These are phyloP conservation scores for Phaeosphaeria sp. DNA, from an alignment of 2,329 filamentous ascomycete genomes.

Conservation along the genomic window DNA sequence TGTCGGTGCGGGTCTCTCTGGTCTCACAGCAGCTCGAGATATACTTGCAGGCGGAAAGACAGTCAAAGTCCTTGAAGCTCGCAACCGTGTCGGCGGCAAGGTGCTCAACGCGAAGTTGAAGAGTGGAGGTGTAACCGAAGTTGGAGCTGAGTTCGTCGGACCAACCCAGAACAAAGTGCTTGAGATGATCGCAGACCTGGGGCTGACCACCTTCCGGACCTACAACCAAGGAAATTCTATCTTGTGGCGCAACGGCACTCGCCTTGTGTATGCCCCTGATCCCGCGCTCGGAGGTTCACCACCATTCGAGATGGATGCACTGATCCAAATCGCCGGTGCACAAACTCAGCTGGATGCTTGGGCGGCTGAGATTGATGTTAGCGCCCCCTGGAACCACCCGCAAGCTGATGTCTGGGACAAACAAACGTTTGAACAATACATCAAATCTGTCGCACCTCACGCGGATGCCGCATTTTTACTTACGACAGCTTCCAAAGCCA, in stretches of 20 bases:
- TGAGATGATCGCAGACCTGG: slow-evolving; percentile 23
- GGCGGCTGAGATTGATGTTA: slow-evolving; percentile 25
- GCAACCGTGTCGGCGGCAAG: slow-evolving; percentile 61
- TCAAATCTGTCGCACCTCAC: slow-evolving; percentile 4
- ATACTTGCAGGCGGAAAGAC: slow-evolving; percentile 48
- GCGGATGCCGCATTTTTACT: slow-evolving; percentile 19
- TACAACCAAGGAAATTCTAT: slow-evolving; percentile 21
- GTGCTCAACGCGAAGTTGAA: slow-evolving; percentile 42
- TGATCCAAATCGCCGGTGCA: slow-evolving; percentile 15
- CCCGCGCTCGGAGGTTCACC: slow-evolving; percentile 18
- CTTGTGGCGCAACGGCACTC: slow-evolving; percentile 21
- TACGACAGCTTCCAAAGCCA: slow-evolving; percentile 13
- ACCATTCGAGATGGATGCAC: slow-evolving; percentile 12
- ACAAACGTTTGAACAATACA: slow-evolving; percentile 18
- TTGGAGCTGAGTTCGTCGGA: slow-evolving; percentile 31
- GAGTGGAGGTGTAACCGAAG: slow-evolving; percentile 30
- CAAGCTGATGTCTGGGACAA: slow-evolving; percentile 20
- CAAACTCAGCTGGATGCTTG: slow-evolving; percentile 20
- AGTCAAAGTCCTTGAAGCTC: slow-evolving; percentile 58
- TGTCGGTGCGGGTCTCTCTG: slow-evolving; percentile 55
- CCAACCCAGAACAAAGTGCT: slow-evolving; percentile 29
- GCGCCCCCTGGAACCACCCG: slow-evolving; percentile 21
- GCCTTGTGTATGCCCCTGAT: slow-evolving; percentile 14
- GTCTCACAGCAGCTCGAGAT: slow-evolving; percentile 40
- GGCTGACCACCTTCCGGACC: slow-evolving; percentile 21